Base-by-base conservation (phyloP, 2,329 filamentous ascomycete species). In the Arachnopeziza araneosa region DNA sequence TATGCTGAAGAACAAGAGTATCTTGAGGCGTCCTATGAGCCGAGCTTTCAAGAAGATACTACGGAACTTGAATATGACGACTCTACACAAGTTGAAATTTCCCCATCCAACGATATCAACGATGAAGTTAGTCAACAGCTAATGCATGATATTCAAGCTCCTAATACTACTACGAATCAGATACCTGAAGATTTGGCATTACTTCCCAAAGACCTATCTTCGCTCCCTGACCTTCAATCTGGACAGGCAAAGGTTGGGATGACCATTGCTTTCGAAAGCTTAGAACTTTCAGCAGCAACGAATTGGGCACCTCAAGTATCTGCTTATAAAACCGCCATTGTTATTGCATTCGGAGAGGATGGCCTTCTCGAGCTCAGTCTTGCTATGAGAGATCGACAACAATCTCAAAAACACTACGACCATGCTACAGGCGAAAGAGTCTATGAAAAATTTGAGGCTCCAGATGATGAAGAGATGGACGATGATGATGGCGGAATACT, bases 381-480 rank as follows among this genome's bases (percentile, higher is more conserved):
- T 2, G 90, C 91, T 1, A 80, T 81, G 63, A 83, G 89, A 26
- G 89, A 96, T 69, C 77, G 87, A 54, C 74, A 80, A 14, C 74
- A 80, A 5, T 80, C 83, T 57, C 71, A 85, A 63, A 87, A 83
- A 68, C 72, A 75, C 21, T 86, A 85, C 64, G 86, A 93, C 66
- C 80, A 85, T 12, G 75, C 81, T 49, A 87, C 88, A 0, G 91
- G 91, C 0, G 79, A 88, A 63, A 82, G 91, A 10, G 74, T 91
- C 10, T 96, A 93, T 67, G 85, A 82, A 63, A 89, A 86, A 60
- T 95, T 96, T 65, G 91, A 96, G 68, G 85, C 86, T 66, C 87
- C 88, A 0, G 83, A 83, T 8, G 81, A 85, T 12, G 84, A 83
- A 14, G 82, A 83, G 0, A 76, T 75, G 1, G 79, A 80, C 17